Evolutionary conservation across 2,329 filamentous ascomycete species (phyloP), one percentile per base, ranked within the genome.

Genomic region (Cladosporium sp.): DNA sequence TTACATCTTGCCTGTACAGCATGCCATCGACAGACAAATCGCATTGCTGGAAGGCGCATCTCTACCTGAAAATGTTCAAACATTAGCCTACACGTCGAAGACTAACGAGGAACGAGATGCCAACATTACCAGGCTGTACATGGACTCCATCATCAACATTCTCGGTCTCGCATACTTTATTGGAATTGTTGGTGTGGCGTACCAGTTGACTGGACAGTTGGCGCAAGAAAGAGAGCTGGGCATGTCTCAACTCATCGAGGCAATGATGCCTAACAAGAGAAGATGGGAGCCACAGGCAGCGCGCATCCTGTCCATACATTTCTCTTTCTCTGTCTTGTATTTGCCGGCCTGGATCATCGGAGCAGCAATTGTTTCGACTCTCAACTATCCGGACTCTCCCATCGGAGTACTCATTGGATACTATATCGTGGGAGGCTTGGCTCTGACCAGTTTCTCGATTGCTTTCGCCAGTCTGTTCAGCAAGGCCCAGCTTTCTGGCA

Each of bases 201-300:
- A 97, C 75, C 93, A 97, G 73, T 82, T 96, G 65, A 91, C 92
- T 0, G 93, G 93, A 10, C 88, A 93, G 71, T 89, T 96, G 75
- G 93, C 93, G 8, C 88, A 89, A 1, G 93, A 97, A 78, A 84
- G 93, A 64, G 93, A 97, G 79, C 83, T 88, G 18, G 93, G 93
- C 65, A 95, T 97, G 85, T 91, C 91, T 5, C 91, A 93, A 68
- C 82, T 97, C 30, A 87, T 97, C 51, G 93, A 97, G 77, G 90
- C 92, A 63, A 97, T 96, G 92, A 93, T 95, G 83, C 90, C 91
- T 0, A 91, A 91, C 64, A 84, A 84, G 63, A 84, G 84, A 58
- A 82, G 86, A 51, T 96, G 92, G 91, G 84, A 92, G 72, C 88
- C 90, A 11, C 91, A 94, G 78, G 86, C 88, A 25, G 89, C 90